Conservation (phyloP, 2,329 filamentous ascomycete species). For the Colletotrichum trifolii region DNA sequence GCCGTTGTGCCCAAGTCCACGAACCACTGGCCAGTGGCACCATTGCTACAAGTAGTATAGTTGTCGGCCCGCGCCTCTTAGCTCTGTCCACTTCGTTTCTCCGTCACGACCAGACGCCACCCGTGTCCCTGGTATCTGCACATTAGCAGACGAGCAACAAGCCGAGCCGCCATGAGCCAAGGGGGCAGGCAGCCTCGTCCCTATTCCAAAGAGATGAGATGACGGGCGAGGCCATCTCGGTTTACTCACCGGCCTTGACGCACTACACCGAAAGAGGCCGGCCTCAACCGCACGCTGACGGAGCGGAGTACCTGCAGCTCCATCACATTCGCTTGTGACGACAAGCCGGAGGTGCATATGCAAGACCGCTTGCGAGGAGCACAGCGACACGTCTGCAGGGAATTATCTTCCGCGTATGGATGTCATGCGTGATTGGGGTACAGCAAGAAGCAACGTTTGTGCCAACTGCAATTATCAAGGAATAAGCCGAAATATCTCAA, state of each 20-base stretch:
- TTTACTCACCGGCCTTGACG: not conserved
- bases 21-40: conserved; percentile 1
- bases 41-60: not conserved
- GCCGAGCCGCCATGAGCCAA: not conserved
- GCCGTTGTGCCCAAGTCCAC: conserved; percentile 3
- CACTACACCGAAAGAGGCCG: conserved; percentile 7
- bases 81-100: conserved; percentile 15
- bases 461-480: not conserved
- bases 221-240: conserved; percentile 5
- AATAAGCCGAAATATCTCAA: not conserved
- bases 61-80: conserved; percentile 22
- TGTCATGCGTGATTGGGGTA: conserved; percentile 6
- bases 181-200: not conserved
- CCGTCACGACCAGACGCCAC: conserved; percentile 19
- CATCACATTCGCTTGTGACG: conserved; percentile 28
- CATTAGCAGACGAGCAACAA: not conserved
- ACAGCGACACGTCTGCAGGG: conserved; percentile 13
- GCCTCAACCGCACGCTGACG: not conserved
- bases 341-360: conserved; percentile 16
- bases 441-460: not conserved
- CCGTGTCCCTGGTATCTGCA: conserved; percentile 20
- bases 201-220: conserved; percentile 1
- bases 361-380: conserved; percentile 17
- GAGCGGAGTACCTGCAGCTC: conserved; percentile 28
- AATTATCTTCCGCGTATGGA: conserved; percentile 17